Conservation (phyloP, 2,329 filamentous ascomycete species). For the Malbranchea cinnamomea region DNA sequence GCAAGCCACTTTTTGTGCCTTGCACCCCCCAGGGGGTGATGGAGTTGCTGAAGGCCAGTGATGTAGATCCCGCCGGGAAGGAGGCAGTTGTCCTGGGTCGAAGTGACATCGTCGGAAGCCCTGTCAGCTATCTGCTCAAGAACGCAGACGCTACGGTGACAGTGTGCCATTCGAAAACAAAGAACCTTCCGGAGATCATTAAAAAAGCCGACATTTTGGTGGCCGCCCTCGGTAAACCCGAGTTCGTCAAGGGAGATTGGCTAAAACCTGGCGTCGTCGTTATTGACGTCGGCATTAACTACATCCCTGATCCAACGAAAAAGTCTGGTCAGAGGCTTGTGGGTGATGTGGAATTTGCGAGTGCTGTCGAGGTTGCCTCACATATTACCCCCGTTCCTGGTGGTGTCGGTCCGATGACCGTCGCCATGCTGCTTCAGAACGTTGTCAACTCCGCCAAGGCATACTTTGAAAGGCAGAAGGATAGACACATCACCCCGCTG, state of each 20-base stretch:
- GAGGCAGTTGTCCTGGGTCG: conserved; percentile 86
- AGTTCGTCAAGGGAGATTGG: conserved; percentile 90
- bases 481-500: conserved; percentile 65
- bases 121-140: conserved; percentile 87
- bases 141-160: conserved; percentile 96
- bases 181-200: conserved; percentile 55
- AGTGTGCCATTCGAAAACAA: conserved; percentile 82
- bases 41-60: conserved; percentile 72
- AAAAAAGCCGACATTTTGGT: conserved; percentile 80
- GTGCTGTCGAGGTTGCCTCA: conserved; percentile 71
- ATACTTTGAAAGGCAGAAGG: conserved; percentile 71
- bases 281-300: conserved; percentile 96
- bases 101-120: conserved; percentile 94
- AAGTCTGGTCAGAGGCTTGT: conserved; percentile 88
- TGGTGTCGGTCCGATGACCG: conserved; percentile 96
- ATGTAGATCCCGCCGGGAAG: conserved; percentile 74
- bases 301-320: conserved; percentile 72
- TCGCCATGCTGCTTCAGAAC: conserved; percentile 94
- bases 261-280: conserved; percentile 89
- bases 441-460: conserved; percentile 72
- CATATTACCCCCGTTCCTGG: conserved; percentile 92
- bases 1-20: conserved; percentile 74
- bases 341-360: conserved; percentile 85
- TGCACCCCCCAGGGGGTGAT: conserved; percentile 98
- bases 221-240: conserved; percentile 75